Percentiles rank a stretch among this genome's conserved stretches.
These are phyloP conservation scores for Phytophthora idaei DNA, from an alignment of 352 stramenopile species.

Conservation along the genomic window DNA sequence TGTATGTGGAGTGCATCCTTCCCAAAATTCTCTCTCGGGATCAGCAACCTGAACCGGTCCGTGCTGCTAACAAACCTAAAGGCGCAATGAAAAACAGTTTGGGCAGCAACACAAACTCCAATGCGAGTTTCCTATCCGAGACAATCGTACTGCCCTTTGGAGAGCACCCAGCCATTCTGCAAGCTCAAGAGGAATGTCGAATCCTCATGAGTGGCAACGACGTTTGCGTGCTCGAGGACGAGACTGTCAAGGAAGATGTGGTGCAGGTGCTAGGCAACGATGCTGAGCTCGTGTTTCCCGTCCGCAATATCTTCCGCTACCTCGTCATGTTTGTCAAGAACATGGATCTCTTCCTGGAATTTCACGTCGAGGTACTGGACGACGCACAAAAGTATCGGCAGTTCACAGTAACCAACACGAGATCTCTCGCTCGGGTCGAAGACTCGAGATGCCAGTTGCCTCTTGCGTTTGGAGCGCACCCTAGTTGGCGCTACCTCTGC, in stretches of 20 bases:
- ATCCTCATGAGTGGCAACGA: slow-evolving; percentile 71
- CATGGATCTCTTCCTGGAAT: slow-evolving; percentile 74
- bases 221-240: slow-evolving; percentile 71
- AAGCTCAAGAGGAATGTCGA: slow-evolving; percentile 66
- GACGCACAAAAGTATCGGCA: slow-evolving; percentile 68
- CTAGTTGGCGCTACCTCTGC: slow-evolving; percentile 76
- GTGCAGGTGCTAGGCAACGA: slow-evolving; percentile 76
- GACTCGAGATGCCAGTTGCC: slow-evolving; percentile 60
- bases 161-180: slow-evolving; percentile 54
- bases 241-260: slow-evolving; percentile 78
- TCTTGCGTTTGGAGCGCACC: slow-evolving; percentile 45
- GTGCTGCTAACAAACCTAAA: slow-evolving; percentile 16
- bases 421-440: slow-evolving; percentile 69
- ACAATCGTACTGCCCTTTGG: slow-evolving; percentile 49
- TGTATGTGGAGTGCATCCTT: slow-evolving; percentile 66
- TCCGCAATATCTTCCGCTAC: slow-evolving; percentile 78
- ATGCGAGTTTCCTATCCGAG: slow-evolving; percentile 21
- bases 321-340: slow-evolving; percentile 86
- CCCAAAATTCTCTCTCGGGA: slow-evolving; percentile 40
- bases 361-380: slow-evolving; percentile 74
- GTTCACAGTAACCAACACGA: slow-evolving; percentile 71
- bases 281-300: slow-evolving; percentile 71
- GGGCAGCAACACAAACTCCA: slow-evolving; percentile 19
- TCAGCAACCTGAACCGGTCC: slow-evolving; percentile 9
- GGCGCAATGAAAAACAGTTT: slow-evolving; percentile 22